These are phyloP conservation scores for Debaryomyces sp. DNA, from an alignment of 1,139 yeast genomes.

Conservation along the genomic window DNA sequence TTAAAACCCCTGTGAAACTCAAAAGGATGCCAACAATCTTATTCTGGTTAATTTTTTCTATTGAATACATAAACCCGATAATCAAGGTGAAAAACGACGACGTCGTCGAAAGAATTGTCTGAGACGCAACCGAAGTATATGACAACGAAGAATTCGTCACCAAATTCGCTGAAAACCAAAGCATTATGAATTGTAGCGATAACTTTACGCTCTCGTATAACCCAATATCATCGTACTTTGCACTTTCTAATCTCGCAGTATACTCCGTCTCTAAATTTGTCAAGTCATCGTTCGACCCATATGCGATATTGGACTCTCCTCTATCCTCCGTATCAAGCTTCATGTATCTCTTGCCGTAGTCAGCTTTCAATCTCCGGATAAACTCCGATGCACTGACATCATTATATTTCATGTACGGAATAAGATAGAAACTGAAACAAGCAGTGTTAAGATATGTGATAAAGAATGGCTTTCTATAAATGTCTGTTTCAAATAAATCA, in stretches of 20 bases:
- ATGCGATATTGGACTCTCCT: constrained; percentile 13
- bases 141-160: constrained; percentile 85
- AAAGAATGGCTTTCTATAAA: constrained; percentile 88
- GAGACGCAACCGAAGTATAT: constrained; percentile 90
- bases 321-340: constrained; percentile 10
- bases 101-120: constrained; percentile 88
- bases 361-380: constrained; percentile 21
- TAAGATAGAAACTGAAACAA: constrained; percentile 73
- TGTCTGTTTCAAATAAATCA: constrained; percentile 65
- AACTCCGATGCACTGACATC: constrained; percentile 24
- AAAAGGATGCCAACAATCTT: constrained; percentile 72
- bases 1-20: constrained; percentile 76
- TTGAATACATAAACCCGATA: constrained; percentile 72
- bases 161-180: constrained; percentile 90
- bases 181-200: constrained; percentile 77
- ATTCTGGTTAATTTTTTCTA: constrained; percentile 66
- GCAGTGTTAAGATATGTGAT: constrained; percentile 91
- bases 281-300: constrained; percentile 27
- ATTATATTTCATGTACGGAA: constrained; percentile 55
- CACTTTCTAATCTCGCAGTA: constrained; percentile 18
- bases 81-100: constrained; percentile 89
- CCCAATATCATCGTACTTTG: constrained; percentile 27
- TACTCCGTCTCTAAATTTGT: constrained; percentile 19
- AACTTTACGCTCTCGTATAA: constrained; percentile 55
- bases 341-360: constrained; percentile 18